Evolutionary conservation across 2,329 filamentous ascomycete genomes (phyloP).

Genomic region (Talaromyces pinophilus): DNA sequence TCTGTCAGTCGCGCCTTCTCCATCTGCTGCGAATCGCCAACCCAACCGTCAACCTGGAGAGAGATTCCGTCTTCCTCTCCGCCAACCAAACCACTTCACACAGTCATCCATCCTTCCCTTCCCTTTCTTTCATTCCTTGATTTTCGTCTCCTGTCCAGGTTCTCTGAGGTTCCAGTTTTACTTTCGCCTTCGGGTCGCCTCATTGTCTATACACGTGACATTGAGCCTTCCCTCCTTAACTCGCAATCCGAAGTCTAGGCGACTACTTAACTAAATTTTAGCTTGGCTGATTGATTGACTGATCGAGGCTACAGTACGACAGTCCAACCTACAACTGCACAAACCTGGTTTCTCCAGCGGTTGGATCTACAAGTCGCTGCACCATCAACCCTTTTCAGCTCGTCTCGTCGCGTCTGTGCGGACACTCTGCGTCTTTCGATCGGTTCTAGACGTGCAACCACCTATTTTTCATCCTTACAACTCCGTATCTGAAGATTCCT

Average conservation of each 20-base stretch:
- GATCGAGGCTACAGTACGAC: not conserved
- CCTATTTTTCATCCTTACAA: not conserved
- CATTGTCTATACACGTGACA: constrained; percentile 18
- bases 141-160: not conserved
- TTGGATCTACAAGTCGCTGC: constrained; percentile 1
- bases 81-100: not conserved
- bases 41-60: not conserved
- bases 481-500: not conserved
- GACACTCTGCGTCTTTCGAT: not conserved
- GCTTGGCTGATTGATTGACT: not conserved
- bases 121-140: not conserved
- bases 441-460: not conserved
- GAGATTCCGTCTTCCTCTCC: not conserved
- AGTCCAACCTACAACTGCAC: not conserved
- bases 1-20: constrained; percentile 1
- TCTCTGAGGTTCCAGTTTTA: not conserved
- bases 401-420: constrained; percentile 13
- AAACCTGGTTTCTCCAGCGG: not conserved
- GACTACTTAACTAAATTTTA: not conserved
- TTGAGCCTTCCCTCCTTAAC: constrained; percentile 5
- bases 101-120: not conserved
- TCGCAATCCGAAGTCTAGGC: not conserved
- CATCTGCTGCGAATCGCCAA: not conserved
- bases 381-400: constrained; percentile 9
- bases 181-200: constrained; percentile 12